Base-by-base conservation (phyloP, 768 basidiomycete genomes). In the Boletus reticulatus region DNA sequence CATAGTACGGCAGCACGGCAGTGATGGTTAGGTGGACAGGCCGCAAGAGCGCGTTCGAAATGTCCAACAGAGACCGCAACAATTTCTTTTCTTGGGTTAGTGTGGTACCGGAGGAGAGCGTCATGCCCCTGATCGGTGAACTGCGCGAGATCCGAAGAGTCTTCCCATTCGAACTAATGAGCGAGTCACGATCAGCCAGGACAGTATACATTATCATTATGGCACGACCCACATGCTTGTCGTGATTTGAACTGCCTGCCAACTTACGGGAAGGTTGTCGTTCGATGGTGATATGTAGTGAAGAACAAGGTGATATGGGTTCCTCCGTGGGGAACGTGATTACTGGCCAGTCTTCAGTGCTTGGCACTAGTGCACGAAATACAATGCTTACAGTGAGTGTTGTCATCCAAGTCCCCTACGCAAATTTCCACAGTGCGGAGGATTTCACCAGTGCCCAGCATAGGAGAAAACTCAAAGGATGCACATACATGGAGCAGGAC, bases 41-140 rank as follows among this genome's bases (percentile, higher is more conserved):
- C 12, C 4, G 32, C 11, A 4, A 58, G 50, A 6, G 60, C 60
- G 8, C 4, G 13, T 31, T 47, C 24, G 17, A 63, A 63, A 39
- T 46, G 22, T 11, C 11, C 42, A 20, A 57, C 4, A 7, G 61
- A 41, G 2, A 0, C 5, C 1, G 14, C 13, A 2, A 62, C 9
- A n/a, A 36, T 10, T 8, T n/a, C 43, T 7, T 39, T 17, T 4
- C 17, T 16, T 6, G 14, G 14, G 10, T 47, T 20, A 0, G 4
- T 12, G 6, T 17, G n/a, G 4, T 48, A 55, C 10, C 17, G 32
- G 1, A 41, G 48, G n/a, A 62, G 36, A 8, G 50, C 44, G 4
- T 17, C 6, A 13, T 52, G 56, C 13, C 60, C 60, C 11, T 36
- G 14, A 19, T 54, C 48, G 4, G 59, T 60, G 1, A 17, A n/a